These are phyloP conservation scores for Cercospora sesami DNA, from an alignment of 2,329 filamentous ascomycete genomes.

Conservation along the genomic window DNA sequence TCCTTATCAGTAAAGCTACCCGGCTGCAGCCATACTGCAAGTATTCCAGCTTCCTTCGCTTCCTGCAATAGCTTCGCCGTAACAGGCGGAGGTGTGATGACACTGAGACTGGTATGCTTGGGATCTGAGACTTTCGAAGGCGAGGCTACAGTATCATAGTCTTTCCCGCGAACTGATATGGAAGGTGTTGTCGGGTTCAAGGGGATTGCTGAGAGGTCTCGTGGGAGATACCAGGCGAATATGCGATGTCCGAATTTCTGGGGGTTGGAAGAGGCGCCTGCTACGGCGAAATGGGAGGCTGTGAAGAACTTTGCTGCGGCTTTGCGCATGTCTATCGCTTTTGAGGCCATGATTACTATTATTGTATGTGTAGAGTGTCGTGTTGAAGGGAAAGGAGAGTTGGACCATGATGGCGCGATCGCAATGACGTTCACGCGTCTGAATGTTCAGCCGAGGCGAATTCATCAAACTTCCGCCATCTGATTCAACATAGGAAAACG, in stretches of 20 bases:
- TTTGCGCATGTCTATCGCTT: constrained; percentile 57
- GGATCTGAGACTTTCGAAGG: constrained; percentile 67
- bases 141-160: constrained; percentile 65
- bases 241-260: constrained; percentile 89
- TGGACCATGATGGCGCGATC: constrained; percentile 2
- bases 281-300: constrained; percentile 79
- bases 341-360: constrained; percentile 3
- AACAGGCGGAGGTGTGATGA: constrained; percentile 81
- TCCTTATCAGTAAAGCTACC: constrained; percentile 80
- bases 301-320: constrained; percentile 78
- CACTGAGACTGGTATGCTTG: constrained; percentile 70
- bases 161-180: constrained; percentile 62
- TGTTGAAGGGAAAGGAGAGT: neutral
- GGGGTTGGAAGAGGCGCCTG: constrained; percentile 82
- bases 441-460: constrained; percentile 4
- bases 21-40: constrained; percentile 84
- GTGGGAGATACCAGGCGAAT: constrained; percentile 82
- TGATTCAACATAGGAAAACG: neutral
- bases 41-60: constrained; percentile 71
- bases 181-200: constrained; percentile 72
- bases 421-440: constrained; percentile 9
- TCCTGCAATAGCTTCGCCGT: constrained; percentile 74
- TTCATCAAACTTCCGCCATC: neutral
- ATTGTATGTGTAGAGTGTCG: neutral
- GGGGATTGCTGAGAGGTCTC: constrained; percentile 73